These are phyloP conservation scores for Suillus weaverae DNA, from an alignment of 768 basidiomycete genomes.

Conservation along the genomic window DNA sequence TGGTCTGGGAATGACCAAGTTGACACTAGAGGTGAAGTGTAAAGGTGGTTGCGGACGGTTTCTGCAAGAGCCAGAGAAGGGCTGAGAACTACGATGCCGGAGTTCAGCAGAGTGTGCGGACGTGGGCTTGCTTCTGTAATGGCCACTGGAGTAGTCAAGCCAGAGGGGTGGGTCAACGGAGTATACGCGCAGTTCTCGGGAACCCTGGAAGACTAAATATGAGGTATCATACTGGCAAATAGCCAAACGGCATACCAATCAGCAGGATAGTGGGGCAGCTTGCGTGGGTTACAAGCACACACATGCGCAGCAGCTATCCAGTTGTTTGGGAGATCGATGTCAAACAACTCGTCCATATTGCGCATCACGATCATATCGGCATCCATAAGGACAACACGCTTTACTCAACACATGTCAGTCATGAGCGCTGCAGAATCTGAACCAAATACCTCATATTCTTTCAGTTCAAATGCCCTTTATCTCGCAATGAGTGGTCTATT, in stretches of 20 bases:
- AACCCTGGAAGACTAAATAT: constrained; percentile 51
- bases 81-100: constrained; percentile 81
- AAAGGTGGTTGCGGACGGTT: constrained; percentile 45
- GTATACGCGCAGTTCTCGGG: constrained; percentile 92
- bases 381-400: constrained; percentile 83
- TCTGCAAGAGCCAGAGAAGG: constrained; percentile 63
- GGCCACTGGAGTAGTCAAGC: constrained; percentile 44
- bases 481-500: constrained; percentile 22
- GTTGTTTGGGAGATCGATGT: constrained; percentile 53
- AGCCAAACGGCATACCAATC: constrained; percentile 62
- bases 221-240: not conserved
- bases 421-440: not conserved
- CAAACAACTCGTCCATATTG: constrained; percentile 81
- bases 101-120: constrained; percentile 84
- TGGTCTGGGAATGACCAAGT: constrained; percentile 86
- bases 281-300: constrained; percentile 93
- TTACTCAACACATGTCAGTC: constrained; percentile 8
- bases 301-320: constrained; percentile 88
- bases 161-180: constrained; percentile 44
- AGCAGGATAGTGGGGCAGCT: constrained; percentile 78
- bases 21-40: constrained; percentile 50
- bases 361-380: constrained; percentile 82
- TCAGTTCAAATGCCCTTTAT: constrained; percentile 57
- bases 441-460: constrained; percentile 59
- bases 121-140: constrained; percentile 54